Evolutionary conservation across 106 monocot species (phyloP).

Genomic region (Platanthera guangdongensis): DNA sequence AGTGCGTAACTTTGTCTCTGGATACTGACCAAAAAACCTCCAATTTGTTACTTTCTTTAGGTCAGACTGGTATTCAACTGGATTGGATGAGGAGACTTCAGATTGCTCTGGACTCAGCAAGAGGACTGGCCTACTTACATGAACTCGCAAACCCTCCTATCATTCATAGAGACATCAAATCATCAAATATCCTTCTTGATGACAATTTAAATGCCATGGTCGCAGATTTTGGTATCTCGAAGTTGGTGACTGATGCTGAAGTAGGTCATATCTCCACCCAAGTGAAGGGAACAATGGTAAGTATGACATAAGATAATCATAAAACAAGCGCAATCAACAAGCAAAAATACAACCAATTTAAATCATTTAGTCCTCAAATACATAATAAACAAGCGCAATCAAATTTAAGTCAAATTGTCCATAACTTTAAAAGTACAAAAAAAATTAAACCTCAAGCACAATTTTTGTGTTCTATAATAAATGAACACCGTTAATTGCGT

Average conservation of each 20-base stretch:
- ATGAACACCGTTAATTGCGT: too few species aligned
- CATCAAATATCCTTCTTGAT: slow-evolving; percentile 46
- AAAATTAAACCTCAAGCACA: too few species aligned
- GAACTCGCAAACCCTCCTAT: slow-evolving; percentile 43
- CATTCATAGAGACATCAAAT: slow-evolving; percentile 50
- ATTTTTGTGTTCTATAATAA: too few species aligned
- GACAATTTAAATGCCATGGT: slow-evolving; percentile 43
- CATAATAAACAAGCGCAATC: too few species aligned
- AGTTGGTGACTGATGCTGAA: slow-evolving; percentile 21
- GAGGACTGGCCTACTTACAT: slow-evolving; percentile 47
- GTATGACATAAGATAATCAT: too few species aligned
- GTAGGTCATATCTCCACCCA: slow-evolving; percentile 37
- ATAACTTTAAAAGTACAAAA: too few species aligned
- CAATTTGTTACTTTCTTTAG: neutral
- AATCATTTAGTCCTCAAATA: too few species aligned
- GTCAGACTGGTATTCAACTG: slow-evolving; percentile 27
- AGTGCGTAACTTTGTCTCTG: neutral
- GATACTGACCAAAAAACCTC: neutral
- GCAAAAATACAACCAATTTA: too few species aligned
- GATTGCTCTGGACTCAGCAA: slow-evolving; percentile 41
- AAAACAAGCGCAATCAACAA: too few species aligned
- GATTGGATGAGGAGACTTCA: slow-evolving; percentile 41
- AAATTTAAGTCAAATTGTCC: too few species aligned
- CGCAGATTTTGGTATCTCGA: slow-evolving; percentile 60
- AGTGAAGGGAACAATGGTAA: slow-evolving; percentile 55